Evolutionary conservation across 257 asterid species (phyloP).

Genomic region (Handroanthus guayacan): DNA sequence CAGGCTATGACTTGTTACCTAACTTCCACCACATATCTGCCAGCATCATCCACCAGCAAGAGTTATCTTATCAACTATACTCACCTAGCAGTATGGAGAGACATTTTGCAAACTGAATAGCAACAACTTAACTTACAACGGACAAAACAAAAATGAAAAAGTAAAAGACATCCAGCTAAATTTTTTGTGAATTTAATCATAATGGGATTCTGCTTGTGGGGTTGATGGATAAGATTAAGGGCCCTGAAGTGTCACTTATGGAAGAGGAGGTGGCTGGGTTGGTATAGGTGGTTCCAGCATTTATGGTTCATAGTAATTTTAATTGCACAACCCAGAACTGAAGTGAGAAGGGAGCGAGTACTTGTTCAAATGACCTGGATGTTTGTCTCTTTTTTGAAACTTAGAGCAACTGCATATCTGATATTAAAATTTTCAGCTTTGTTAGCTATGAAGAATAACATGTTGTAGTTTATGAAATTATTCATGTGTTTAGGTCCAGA

Average conservation of each 20-base stretch:
- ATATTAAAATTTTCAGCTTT: slow-evolving; percentile 29
- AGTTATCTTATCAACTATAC: slow-evolving; percentile 22
- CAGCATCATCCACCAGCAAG: slow-evolving; percentile 8
- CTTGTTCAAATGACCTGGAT: slow-evolving; percentile 19
- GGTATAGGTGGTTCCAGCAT: slow-evolving; percentile 14
- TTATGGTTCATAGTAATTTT: slow-evolving; percentile 2
- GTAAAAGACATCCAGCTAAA: background rate
- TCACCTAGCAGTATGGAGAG: background rate
- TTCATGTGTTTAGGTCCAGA: slow-evolving; percentile 65
- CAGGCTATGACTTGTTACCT: slow-evolving; percentile 15
- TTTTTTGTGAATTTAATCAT: slow-evolving; percentile 11
- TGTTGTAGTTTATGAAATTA: slow-evolving; percentile 19
- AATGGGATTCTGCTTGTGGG: background rate
- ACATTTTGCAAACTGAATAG: slow-evolving; percentile 9
- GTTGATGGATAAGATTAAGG: slow-evolving; percentile 14
- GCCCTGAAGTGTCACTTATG: slow-evolving; percentile 8
- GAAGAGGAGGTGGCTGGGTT: slow-evolving; percentile 13
- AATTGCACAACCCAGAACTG: slow-evolving; percentile 18
- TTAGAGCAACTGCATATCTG: slow-evolving; percentile 12
- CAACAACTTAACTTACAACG: background rate
- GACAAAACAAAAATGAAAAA: background rate
- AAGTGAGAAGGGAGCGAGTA: slow-evolving; percentile 12
- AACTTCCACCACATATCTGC: background rate
- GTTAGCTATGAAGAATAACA: background rate
- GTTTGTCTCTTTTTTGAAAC: slow-evolving; percentile 14